Evolutionary conservation across 495 filamentous ascomycete genomes (phyloP).

Genomic region (Chaetomium tenue): DNA sequence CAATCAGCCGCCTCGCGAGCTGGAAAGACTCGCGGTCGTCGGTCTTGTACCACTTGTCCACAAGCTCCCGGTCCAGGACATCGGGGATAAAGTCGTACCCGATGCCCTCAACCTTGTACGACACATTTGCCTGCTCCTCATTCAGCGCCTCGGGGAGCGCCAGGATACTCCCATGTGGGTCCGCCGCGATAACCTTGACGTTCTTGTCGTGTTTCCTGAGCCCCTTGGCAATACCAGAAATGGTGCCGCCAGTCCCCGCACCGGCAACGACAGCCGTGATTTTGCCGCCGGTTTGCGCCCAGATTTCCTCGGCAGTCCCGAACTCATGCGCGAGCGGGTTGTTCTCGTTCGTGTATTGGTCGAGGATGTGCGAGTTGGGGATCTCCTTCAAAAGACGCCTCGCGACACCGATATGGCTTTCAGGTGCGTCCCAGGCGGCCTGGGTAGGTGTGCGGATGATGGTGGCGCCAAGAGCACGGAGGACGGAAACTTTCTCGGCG

Average conservation of each 20-base stretch:
- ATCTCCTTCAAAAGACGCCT: constrained; percentile 88
- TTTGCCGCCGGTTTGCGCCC: constrained; percentile 82
- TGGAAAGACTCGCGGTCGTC: constrained; percentile 88
- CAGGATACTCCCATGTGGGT: constrained; percentile 85
- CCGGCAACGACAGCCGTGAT: constrained; percentile 86
- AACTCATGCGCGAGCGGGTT: constrained; percentile 94
- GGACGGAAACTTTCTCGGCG: constrained; percentile 91
- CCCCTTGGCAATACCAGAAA: constrained; percentile 84
- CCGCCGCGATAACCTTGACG: constrained; percentile 84
- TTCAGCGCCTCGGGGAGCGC: constrained; percentile 78
- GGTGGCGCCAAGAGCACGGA: constrained; percentile 89
- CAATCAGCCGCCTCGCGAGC: constrained; percentile 83
- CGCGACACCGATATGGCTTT: constrained; percentile 96
- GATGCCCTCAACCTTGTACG: constrained; percentile 98
- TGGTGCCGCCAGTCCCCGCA: constrained; percentile 92
- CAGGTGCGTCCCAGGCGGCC: constrained; percentile 89
- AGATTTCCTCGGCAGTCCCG: constrained; percentile 95
- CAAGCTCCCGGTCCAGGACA: constrained; percentile 74
- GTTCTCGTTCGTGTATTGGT: constrained; percentile 90
- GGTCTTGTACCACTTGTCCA: constrained; percentile 99
- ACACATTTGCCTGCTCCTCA: constrained; percentile 69
- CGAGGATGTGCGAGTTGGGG: constrained; percentile 92
- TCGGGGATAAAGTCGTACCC: constrained; percentile 98
- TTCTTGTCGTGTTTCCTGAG: constrained; percentile 80
- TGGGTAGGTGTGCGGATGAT: constrained; percentile 97